Evolutionary conservation across 768 basidiomycete species (phyloP), one percentile per base, ranked within the genome.

Genomic region (Amyloporia xantha): DNA sequence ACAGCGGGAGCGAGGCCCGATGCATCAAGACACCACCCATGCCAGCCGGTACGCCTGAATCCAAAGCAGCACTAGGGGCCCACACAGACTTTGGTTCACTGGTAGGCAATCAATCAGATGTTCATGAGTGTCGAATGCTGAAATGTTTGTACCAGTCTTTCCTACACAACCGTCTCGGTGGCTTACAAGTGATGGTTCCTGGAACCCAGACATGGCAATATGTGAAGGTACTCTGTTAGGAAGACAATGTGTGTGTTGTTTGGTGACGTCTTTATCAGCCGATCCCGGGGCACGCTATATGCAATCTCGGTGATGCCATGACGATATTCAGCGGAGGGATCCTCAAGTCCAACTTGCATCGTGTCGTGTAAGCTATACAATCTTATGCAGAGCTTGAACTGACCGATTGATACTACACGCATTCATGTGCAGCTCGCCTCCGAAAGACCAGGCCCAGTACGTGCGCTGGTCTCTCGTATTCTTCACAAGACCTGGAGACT

Each of bases 381-480:
- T 17, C 26, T 24, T 15, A n/a, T n/a, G n/a, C n/a, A n/a, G n/a
- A n/a, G n/a, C n/a, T n/a, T n/a, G n/a, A n/a, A n/a, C n/a, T n/a
- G n/a, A n/a, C n/a, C n/a, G n/a, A n/a, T n/a, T n/a, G n/a, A n/a
- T n/a, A n/a, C n/a, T n/a, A n/a, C n/a, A n/a, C n/a, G n/a, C n/a
- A n/a, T n/a, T n/a, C n/a, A n/a, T n/a, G n/a, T n/a, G 15, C 45
- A 38, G 21, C 10, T 5, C 45, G 35, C 79, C 84, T 0, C 84
- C 84, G 0, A 76, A 79, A 5, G 52, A 60, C 4, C 84, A 87
- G 61, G 66, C 66, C 1, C 58, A 68, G 4, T 58, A 70, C 19
- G 75, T 75, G 24, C 72, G 83, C n/a, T 84, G 79, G 77, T 85
- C 83, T 4, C 63, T 84, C 4, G 82, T 82, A 0, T 86, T 76